Evolutionary conservation across 2,329 filamentous ascomycete species (phyloP), one percentile per base, ranked within the genome.

Genomic region (Plenodomus lindquistii): DNA sequence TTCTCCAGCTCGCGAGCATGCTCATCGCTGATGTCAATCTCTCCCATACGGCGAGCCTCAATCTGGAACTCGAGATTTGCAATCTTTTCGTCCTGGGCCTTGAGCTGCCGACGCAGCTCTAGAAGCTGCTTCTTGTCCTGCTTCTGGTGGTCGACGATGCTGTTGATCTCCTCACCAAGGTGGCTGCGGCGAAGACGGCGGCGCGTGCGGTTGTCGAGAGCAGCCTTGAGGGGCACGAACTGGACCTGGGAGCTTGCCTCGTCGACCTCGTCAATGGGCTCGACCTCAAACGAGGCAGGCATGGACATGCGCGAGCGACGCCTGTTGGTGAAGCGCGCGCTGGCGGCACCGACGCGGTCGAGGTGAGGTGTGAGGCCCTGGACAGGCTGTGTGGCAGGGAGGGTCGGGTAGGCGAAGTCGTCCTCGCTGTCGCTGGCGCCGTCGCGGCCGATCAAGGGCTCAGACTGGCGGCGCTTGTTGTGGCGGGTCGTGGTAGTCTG

Each of bases 131-230:
- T 72, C 51, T 60, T 65, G 47, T 72, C 68, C 41, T 70, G 59
- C 57, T 67, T 69, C 53, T 68, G 61, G 51, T 73, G 65, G 40
- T 70, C 64, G 19, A 73, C 69, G 41, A 73, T 66, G 22, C 61
- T 59, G 46, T 71, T 74, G 40, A 75, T 67, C 56, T 74, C 70
- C 48, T 76, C 71, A 56, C 72, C 73, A 6, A 73, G 63, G 42
- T 72, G 71, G 59, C 62, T 73, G 22, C 70, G 73, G 42, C 71
- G 70, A 16, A 75, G 69, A 34, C 73, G 71, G 37, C 71, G 73
- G 36, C 64, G 67, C 6, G 59, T 61, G 47, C 70, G 69, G 37
- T 54, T 49, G 22, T 68, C 67, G 4, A 73, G 54, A 15, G 70
- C 63, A 7, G 64, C 64, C 18, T 55, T 58, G 35, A 73, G 64